These are phyloP conservation scores for Sclerotinia nivalis DNA, from an alignment of 2,329 filamentous ascomycete species.

Conservation along the genomic window DNA sequence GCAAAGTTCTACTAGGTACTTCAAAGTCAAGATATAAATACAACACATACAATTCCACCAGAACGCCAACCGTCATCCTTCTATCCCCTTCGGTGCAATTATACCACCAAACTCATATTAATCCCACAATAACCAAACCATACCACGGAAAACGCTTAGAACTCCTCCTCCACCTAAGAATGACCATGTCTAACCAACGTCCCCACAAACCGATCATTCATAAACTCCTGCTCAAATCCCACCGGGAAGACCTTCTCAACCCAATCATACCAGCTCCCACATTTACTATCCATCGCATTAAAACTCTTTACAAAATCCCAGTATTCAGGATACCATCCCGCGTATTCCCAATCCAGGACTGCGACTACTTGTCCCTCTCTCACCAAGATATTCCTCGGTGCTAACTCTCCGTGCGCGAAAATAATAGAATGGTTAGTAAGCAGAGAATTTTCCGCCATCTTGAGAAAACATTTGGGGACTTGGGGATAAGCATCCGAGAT, in stretches of 20 bases:
- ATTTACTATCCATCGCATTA: constrained; percentile 13
- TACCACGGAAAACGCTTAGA: neutral
- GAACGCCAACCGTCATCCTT: neutral
- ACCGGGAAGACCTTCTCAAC: constrained; percentile 17
- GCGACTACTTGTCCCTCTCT: constrained; percentile 11
- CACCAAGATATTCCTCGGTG: constrained; percentile 23
- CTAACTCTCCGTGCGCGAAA: constrained; percentile 22
- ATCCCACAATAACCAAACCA: too few relatives aligned
- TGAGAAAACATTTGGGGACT: constrained; percentile 8
- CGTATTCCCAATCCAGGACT: constrained; percentile 23
- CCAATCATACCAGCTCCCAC: constrained; percentile 23
- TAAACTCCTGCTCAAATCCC: constrained; percentile 22
- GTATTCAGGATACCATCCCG: constrained; percentile 26
- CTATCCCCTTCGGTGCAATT: neutral
- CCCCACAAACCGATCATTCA: constrained; percentile 24
- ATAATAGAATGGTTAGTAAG: constrained; percentile 18
- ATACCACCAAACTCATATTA: neutral
- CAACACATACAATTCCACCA: neutral
- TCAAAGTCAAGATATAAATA: neutral
- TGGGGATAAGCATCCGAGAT: constrained; percentile 5
- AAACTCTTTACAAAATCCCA: constrained; percentile 24
- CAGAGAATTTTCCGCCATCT: constrained; percentile 7
- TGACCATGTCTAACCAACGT: constrained; percentile 19
- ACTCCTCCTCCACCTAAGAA: neutral
- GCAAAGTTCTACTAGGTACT: neutral